These are phyloP conservation scores for Stachybotrys echinatus DNA, from an alignment of 2,329 filamentous ascomycete species.

Conservation along the genomic window DNA sequence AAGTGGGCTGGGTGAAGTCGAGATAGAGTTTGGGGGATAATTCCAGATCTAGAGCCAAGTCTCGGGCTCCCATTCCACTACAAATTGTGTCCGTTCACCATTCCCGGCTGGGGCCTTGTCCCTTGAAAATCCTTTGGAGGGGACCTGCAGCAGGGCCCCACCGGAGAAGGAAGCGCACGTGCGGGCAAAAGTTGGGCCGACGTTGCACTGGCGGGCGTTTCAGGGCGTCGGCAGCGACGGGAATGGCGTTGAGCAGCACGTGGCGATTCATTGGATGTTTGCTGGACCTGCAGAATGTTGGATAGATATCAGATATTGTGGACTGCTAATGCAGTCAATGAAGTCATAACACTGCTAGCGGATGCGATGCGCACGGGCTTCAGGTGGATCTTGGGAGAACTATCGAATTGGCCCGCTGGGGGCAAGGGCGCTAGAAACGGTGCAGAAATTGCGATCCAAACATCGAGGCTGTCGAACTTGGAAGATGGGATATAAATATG, in stretches of 20 bases:
- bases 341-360: background rate
- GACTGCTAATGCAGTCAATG: background rate
- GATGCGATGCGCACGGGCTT: background rate
- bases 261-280: background rate
- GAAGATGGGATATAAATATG: background rate
- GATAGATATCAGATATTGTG: background rate
- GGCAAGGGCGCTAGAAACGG: background rate
- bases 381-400: background rate
- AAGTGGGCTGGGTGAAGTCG: background rate
- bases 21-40: background rate
- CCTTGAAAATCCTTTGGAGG: background rate
- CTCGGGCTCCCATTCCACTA: no score
- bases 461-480: background rate
- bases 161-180: background rate
- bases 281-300: background rate
- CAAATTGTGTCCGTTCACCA: background rate
- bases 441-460: background rate
- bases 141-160: background rate
- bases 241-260: background rate
- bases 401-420: background rate
- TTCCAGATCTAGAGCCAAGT: background rate
- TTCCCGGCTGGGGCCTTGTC: background rate
- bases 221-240: background rate
- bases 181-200: background rate
- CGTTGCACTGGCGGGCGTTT: background rate